Conservation (phyloP, 208 protist species). For the Crithidia brevicula region DNA sequence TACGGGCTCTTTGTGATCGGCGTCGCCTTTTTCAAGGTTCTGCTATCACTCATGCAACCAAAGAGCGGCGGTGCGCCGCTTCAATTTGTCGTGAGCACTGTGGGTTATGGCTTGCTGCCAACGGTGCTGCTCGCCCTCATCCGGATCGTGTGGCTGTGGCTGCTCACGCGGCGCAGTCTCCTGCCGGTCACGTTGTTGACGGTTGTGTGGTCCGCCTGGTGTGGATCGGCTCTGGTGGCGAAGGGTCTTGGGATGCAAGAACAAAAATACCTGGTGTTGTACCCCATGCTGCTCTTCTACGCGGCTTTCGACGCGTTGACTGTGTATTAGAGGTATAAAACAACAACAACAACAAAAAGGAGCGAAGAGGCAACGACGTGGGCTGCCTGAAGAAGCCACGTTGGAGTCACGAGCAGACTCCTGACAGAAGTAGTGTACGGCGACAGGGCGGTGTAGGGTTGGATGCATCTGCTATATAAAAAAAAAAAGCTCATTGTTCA, state of each 20-base stretch:
- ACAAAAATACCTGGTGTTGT: constrained; percentile 80
- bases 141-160: constrained; percentile 48
- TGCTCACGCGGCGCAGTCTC: constrained; percentile 36
- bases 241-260: constrained; percentile 61
- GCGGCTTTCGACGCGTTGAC: constrained; percentile 77
- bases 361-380: not conserved
- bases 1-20: constrained; percentile 81
- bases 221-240: constrained; percentile 69
- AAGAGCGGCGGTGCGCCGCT: constrained; percentile 44
- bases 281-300: constrained; percentile 86
- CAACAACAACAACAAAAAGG: not conserved
- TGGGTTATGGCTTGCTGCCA: constrained; percentile 86
- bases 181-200: constrained; percentile 50
- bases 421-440: no score
- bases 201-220: constrained; percentile 84
- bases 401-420: no score
- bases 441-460: no score
- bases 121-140: constrained; percentile 64
- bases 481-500: no score
- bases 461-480: no score
- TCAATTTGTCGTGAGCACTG: constrained; percentile 72
- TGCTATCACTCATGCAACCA: constrained; percentile 79
- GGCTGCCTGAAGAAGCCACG: no score
- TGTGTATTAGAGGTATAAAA: constrained; percentile 49
- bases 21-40: constrained; percentile 66